Evolutionary conservation across 352 stramenopile genomes (phyloP), one percentile per base, ranked within the genome.

Genomic region (Pythium angustatum): DNA sequence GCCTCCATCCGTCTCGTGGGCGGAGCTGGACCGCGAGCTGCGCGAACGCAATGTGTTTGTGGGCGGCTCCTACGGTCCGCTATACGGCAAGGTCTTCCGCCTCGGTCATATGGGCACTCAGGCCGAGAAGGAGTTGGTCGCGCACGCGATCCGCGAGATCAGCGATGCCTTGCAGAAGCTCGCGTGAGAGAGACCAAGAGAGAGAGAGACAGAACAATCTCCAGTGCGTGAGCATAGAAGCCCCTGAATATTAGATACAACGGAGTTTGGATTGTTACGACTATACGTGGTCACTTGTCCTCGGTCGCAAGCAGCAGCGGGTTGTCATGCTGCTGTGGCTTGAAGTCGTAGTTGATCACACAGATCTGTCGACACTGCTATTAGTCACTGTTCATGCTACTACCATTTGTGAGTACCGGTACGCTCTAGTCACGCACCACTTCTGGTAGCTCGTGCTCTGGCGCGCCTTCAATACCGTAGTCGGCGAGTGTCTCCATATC

Each of bases 291-390:
- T 72, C 70, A 79, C 14, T 71, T 68, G 40, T 79, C 64, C 57
- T 83, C 74, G 24, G 70, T 74, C 8, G 68, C 73, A 43, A 86
- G 71, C 44, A 85, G 68, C 30, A 88, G 60, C 31, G 77, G 73
- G 50, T 88, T 83, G 65, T 88, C 79, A 57, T 88, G 77, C 53
- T 88, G 75, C 40, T 79, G 69, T 15, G 77, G 79, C 66, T 83
- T 86, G 55, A 88, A 88, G 49, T 85, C 77, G 65, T 88, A 86
- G 54, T 83, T 77, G 59, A 88, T 80, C 26, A 81, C 33, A 54
- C 64, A 81, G 19, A 85, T 33, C 72, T 81, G n/a, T n/a, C n/a
- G n/a, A n/a, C n/a, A n/a, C n/a, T n/a, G n/a, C n/a, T n/a, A n/a
- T n/a, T n/a, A n/a, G n/a, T n/a, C n/a, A n/a, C n/a, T n/a, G n/a